phyloP scores from a whole-genome alignment of 345 rosid species.

The Firmiana major region DNA sequence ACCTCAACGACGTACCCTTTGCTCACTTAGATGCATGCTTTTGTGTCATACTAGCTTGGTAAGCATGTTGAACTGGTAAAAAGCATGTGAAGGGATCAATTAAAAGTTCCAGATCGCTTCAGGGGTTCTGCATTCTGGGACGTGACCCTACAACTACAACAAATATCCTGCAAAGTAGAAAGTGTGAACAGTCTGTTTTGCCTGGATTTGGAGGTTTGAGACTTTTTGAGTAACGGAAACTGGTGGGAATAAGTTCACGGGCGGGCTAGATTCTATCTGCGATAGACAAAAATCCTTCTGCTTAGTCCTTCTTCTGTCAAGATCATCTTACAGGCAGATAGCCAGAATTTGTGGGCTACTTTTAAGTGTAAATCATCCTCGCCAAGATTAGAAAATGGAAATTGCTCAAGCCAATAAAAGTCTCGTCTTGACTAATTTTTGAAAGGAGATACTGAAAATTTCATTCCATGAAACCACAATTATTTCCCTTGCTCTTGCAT shows the following conservation, averaged over 20 bases:
- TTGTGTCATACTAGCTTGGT: not conserved
- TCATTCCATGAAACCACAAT: not conserved
- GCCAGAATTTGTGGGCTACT: too few species aligned
- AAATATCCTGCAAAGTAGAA: not conserved
- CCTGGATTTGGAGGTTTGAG: too few species aligned
- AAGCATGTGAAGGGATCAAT: too few species aligned
- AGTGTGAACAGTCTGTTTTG: not conserved
- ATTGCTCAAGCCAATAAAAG: not conserved
- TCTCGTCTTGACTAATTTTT: too few species aligned
- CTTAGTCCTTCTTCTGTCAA: not conserved
- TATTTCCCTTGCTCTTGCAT: not conserved
- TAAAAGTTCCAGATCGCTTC: not conserved
- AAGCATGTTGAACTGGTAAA: not conserved
- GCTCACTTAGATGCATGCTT: not conserved
- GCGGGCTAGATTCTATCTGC: not conserved
- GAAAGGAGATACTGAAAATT: too few species aligned
- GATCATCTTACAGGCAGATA: too few species aligned
- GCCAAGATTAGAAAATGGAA: not conserved
- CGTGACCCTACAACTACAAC: not conserved
- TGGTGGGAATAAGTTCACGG: too few species aligned
- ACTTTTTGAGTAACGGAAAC: too few species aligned
- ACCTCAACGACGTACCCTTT: not conserved
- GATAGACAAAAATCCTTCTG: not conserved
- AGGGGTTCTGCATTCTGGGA: not conserved
- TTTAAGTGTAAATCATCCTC: too few species aligned